phyloP scores from a whole-genome alignment of 1,139 yeast genomes.

The Magnusiomyces sp. region DNA sequence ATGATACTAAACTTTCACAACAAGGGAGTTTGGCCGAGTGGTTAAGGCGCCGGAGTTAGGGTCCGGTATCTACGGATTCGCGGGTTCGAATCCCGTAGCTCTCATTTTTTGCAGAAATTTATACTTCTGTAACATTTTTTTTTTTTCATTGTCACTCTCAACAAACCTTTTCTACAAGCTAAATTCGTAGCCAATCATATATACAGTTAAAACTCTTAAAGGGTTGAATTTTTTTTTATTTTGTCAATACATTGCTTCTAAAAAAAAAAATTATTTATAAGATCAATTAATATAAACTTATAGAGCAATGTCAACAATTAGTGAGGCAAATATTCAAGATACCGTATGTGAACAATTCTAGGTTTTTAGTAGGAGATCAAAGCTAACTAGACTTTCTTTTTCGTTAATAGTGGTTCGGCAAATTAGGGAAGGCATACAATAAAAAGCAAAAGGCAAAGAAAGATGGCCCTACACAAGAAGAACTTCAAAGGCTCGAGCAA shows the following conservation, averaged over 20 bases:
- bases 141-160: not conserved
- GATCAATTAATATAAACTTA: not conserved
- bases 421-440: conserved; percentile 8
- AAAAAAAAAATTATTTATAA: no score
- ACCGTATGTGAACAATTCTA: conserved; percentile 5
- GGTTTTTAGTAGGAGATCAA: not conserved
- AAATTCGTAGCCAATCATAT: not conserved
- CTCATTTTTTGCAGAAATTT: conserved; percentile 23
- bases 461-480: not conserved
- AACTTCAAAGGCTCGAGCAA: not conserved
- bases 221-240: not conserved
- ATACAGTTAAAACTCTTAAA: not conserved
- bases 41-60: conserved; percentile 40
- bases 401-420: conserved; percentile 6
- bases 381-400: not conserved
- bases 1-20: no score
- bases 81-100: conserved; percentile 40
- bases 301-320: conserved; percentile 2
- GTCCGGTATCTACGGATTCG: conserved; percentile 39
- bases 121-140: not conserved
- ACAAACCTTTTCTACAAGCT: not conserved
- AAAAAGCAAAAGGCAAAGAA: conserved; percentile 4
- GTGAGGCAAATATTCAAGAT: conserved; percentile 11
- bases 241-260: not conserved
- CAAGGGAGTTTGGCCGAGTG: conserved; percentile 40